Base-by-base conservation (phyloP, 169 alveolate species). In the Plasmodium malariae region DNA sequence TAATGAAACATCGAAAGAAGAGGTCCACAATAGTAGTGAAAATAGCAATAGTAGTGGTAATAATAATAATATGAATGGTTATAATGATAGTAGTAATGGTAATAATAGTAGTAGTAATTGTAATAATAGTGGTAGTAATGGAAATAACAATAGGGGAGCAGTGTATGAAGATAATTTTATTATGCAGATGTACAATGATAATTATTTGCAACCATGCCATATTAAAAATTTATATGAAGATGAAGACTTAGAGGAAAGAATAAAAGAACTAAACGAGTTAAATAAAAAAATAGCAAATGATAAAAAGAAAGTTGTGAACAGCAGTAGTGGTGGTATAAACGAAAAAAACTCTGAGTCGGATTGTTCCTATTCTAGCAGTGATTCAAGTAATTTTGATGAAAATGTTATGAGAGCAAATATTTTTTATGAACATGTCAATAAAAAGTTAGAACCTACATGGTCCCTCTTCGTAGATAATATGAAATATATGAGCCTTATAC, bases 401-500 rank as follows among this genome's bases (percentile, higher is more conserved):
- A 65, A 37, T 28, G 34, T 63, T 7, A 71, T 68, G 37, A 70
- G 43, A 37, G 70, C 59, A 24, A 69, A 69, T 17, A 43, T 37
- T 3, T 69, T 55, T 57, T 86, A 86, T 72, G 87, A 86, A 11
- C 92, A 65, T 69, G 87, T 86, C 55, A 86, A 86, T 63, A 86
- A 86, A 45, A 54, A 86, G 30, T 57, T 86, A 37, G 74, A 57
- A 70, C 92, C 92, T 12, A 68, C 78, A 24, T 86, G 92, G 92
- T 70, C 76, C 43, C 57, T 62, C 26, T 86, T 69, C 59, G 70
- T 69, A 72, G 87, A 86, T 49, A 70, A 86, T 54, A 1, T 36
- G 24, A 68, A 86, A 68, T 70, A 70, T 49, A 86, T 69, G 92
- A 60, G 57, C 54, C 87, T 86, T 34, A 70, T 86, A 30, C 92